Percentiles rank a stretch among this genome's conserved stretches.
Evolutionary conservation across 2,329 filamentous ascomycete species (phyloP).

Genomic region (Ophiostoma pallidulum): DNA sequence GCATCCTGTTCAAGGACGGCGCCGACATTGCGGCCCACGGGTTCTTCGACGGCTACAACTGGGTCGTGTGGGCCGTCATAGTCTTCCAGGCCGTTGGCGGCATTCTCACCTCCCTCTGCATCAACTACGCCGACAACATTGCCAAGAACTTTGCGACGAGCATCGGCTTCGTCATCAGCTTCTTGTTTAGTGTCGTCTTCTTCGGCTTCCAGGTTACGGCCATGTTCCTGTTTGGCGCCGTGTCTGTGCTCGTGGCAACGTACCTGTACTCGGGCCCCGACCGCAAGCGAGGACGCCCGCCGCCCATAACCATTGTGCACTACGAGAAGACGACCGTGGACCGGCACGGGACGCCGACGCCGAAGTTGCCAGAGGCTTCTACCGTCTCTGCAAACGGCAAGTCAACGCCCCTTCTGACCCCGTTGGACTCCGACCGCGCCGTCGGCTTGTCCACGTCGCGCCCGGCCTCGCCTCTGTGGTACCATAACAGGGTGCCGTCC

Average conservation of each 20-base stretch:
- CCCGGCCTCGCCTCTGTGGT: constrained; percentile 35
- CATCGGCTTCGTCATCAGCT: constrained; percentile 82
- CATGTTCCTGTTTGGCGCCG: constrained; percentile 73
- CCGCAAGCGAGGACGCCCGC: constrained; percentile 48
- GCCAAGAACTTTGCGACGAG: constrained; percentile 90
- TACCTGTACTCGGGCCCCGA: constrained; percentile 74
- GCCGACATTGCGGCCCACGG: constrained; percentile 72
- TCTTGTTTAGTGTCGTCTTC: constrained; percentile 73
- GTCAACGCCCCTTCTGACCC: constrained; percentile 28
- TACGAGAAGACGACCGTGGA: constrained; percentile 68
- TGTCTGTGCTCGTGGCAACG: constrained; percentile 68
- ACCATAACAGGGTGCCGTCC: constrained; percentile 28
- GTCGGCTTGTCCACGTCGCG: constrained; percentile 36
- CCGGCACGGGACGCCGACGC: constrained; percentile 27
- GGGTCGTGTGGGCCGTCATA: constrained; percentile 80
- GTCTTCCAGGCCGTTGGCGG: constrained; percentile 75
- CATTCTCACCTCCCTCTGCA: constrained; percentile 70
- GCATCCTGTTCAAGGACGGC: constrained; percentile 80
- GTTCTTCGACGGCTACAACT: constrained; percentile 93
- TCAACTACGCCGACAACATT: constrained; percentile 80
- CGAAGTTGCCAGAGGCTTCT: no score
- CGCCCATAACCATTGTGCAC: constrained; percentile 58
- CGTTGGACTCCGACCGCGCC: constrained; percentile 30
- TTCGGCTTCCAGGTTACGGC: constrained; percentile 69
- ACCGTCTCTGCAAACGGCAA: constrained; percentile 25